A percentile compares a stretch with the other conserved stretches of the same genome.
These are phyloP conservation scores for Glycyrrhiza uralensis DNA, from an alignment of 306 rosid genomes.

Conservation along the genomic window DNA sequence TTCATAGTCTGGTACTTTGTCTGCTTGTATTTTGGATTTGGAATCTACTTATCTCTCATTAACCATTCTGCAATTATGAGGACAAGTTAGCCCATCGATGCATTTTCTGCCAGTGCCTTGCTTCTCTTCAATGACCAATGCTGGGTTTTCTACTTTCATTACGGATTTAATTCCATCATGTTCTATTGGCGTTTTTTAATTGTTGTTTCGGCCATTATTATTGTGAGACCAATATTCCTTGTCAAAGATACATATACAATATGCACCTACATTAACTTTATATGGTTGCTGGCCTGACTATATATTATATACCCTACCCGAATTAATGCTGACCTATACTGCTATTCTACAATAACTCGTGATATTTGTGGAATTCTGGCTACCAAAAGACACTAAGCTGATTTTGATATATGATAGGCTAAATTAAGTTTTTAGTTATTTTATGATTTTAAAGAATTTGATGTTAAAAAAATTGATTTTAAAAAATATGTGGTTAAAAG, in stretches of 20 bases:
- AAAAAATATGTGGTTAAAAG: too few species aligned
- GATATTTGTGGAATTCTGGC: background rate
- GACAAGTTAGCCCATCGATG: constrained; percentile 44
- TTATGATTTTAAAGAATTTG: too few species aligned
- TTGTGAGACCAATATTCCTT: constrained; percentile 24
- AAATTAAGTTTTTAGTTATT: too few species aligned
- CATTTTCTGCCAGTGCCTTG: background rate
- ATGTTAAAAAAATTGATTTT: too few species aligned
- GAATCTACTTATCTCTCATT: constrained; percentile 50
- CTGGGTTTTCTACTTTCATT: background rate
- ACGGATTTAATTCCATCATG: background rate
- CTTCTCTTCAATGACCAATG: constrained; percentile 5
- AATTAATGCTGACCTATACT: background rate
- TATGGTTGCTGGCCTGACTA: background rate
- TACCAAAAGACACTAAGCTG: constrained; percentile 13
- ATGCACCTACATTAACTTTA: too few species aligned
- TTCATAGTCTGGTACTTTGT: constrained; percentile 44
- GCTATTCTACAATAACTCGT: background rate
- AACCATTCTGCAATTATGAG: constrained; percentile 17
- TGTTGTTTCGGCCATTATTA: background rate
- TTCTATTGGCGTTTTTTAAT: background rate
- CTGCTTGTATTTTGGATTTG: constrained; percentile 65
- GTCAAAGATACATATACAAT: background rate
- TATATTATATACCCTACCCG: background rate
- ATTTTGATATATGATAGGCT: background rate